Base-by-base conservation (phyloP, 768 basidiomycete species). In the Ramaria rubella region DNA sequence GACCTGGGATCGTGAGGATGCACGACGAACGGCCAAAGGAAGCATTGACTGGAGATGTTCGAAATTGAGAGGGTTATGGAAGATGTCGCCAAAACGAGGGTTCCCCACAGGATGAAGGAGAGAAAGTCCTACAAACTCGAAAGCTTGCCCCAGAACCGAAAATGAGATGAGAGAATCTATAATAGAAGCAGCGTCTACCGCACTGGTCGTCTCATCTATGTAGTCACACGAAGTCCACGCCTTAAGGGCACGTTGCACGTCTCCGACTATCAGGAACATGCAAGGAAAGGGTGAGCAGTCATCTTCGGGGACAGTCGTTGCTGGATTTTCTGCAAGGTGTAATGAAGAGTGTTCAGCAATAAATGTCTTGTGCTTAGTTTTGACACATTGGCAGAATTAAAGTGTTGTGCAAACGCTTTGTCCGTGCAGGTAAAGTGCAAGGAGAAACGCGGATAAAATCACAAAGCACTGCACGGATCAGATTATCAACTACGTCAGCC, bases 41-140 rank as follows among this genome's bases (percentile, higher is more conserved):
- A 48, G 46, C 46, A 12, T 19, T 21, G 44, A 21, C n/a, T 45
- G 26, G 21, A n/a, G n/a, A n/a, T n/a, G 49, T 6, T 50, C 49
- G 9, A 50, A 8, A 29, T 50, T 7, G 3, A 17, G n/a, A 27
- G 9, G 24, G 33, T 14, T 33, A 36, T 51, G 49, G 46, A 51
- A 51, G 29, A 51, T 30, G 49, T 48, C 27, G 33, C 33, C 3
- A 31, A 51, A 51, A 51, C 21, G 49, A 51, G 49, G 49, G 49
- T 36, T 9, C 30, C 19, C 17, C 29, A 23, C 6, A 26, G 21
- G 17, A 50, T 51, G 29, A 51, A 4, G 46, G 23, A 48, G 26
- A 48, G 24, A 12, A 45, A 45, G 9, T 45, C 12, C 46, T 11
- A 48, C 27, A 48, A 42, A 42, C n/a, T 19, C 14, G 40, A 19